These are phyloP conservation scores for Voacanga thouarsii DNA, from an alignment of 257 asterid species.

Conservation along the genomic window DNA sequence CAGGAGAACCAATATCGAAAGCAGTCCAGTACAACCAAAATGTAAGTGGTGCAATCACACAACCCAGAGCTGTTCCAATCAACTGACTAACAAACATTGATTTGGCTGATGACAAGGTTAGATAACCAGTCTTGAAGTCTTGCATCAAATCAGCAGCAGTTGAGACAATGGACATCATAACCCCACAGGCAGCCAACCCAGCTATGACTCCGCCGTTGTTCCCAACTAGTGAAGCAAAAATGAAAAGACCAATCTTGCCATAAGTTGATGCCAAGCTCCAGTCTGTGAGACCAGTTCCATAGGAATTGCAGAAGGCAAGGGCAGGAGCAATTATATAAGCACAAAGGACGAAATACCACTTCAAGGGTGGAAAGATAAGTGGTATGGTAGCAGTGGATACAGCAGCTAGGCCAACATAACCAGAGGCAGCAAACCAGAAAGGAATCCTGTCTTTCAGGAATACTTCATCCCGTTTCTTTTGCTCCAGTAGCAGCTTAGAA, in stretches of 20 bases:
- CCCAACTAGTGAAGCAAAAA: conserved; percentile 82
- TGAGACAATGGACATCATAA: conserved; percentile 93
- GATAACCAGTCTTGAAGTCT: conserved; percentile 88
- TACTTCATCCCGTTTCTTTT: conserved; percentile 60
- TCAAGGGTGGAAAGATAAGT: conserved; percentile 77
- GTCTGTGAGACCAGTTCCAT: conserved; percentile 92
- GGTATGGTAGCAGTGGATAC: conserved; percentile 78
- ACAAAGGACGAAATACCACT: conserved; percentile 92
- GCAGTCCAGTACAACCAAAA: conserved; percentile 94
- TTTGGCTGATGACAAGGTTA: conserved; percentile 81
- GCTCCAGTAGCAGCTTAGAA: conserved; percentile 50
- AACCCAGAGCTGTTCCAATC: conserved; percentile 94
- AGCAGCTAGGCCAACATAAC: conserved; percentile 83
- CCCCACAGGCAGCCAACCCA: conserved; percentile 92
- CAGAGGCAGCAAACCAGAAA: conserved; percentile 83
- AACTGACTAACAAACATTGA: conserved; percentile 95
- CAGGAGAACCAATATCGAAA: conserved; percentile 87
- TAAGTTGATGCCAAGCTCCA: conserved; percentile 91
- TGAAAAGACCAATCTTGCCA: conserved; percentile 89
- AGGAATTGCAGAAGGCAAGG: conserved; percentile 94
- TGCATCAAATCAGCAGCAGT: conserved; percentile 98
- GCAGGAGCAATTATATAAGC: conserved; percentile 91
- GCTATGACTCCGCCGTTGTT: conserved; percentile 82
- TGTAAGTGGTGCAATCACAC: conserved; percentile 91
- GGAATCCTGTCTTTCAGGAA: conserved; percentile 83